Evolutionary conservation across 306 rosid species (phyloP).

Genomic region (Glycyrrhiza uralensis): DNA sequence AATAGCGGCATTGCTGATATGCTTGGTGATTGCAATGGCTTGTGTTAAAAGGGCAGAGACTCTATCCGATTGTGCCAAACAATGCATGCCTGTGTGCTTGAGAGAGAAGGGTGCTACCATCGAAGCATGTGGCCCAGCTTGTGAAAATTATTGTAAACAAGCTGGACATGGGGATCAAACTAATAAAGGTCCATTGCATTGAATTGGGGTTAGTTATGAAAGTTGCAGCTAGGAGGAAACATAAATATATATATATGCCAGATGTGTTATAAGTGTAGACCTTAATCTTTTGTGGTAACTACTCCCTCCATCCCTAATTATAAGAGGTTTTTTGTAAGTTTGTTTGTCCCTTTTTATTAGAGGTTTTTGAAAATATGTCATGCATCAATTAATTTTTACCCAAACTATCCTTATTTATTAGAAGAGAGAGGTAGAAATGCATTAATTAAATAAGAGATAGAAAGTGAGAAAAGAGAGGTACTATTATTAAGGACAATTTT

Average conservation of each 20-base stretch:
- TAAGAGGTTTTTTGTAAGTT: too few relatives aligned
- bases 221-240: neutral
- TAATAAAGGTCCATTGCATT: neutral
- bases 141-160: constrained; percentile 26
- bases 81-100: constrained; percentile 58
- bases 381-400: too few relatives aligned
- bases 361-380: too few relatives aligned
- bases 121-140: constrained; percentile 29
- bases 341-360: too few relatives aligned
- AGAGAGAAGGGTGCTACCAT: constrained; percentile 36
- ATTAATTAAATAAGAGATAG: too few relatives aligned
- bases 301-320: too few relatives aligned
- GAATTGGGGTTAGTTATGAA: neutral
- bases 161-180: neutral
- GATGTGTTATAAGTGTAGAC: too few relatives aligned
- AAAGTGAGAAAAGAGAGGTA: too few relatives aligned
- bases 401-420: too few relatives aligned
- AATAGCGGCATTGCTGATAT: neutral
- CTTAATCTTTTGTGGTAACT: too few relatives aligned
- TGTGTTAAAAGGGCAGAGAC: constrained; percentile 10
- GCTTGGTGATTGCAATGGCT: constrained; percentile 24
- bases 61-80: constrained; percentile 31
- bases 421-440: too few relatives aligned
- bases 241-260: neutral
- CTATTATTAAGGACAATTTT: too few relatives aligned